These are phyloP conservation scores for Coniferiporia sulphurascens DNA, from an alignment of 1,284 basidiomycete genomes.

Conservation along the genomic window DNA sequence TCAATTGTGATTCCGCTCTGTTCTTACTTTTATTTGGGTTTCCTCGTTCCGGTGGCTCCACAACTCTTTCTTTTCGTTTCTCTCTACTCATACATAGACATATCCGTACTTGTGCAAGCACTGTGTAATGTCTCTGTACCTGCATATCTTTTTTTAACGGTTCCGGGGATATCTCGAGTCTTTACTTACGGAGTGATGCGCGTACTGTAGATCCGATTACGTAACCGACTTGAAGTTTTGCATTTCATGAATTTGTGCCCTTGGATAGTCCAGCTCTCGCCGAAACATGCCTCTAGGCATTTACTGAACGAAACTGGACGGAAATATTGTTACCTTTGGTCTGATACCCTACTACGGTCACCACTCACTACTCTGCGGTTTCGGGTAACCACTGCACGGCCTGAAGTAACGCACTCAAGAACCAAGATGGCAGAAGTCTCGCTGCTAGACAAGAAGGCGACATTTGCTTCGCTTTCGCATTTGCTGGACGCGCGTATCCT, in stretches of 20 bases:
- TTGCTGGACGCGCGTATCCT: slow-evolving; percentile 74
- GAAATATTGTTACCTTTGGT: too few relatives aligned
- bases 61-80: not conserved
- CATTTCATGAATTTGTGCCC: too few relatives aligned
- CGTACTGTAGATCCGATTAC: too few relatives aligned
- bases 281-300: too few relatives aligned
- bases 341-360: too few relatives aligned
- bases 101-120: not conserved
- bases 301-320: too few relatives aligned
- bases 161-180: too few relatives aligned
- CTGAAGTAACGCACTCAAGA: not conserved
- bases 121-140: not conserved
- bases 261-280: too few relatives aligned
- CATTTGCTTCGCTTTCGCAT: slow-evolving; percentile 66
- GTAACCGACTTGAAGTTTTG: too few relatives aligned
- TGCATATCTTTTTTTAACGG: not conserved
- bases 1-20: not conserved
- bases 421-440: slow-evolving; percentile 33
- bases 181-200: too few relatives aligned
- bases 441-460: slow-evolving; percentile 47
- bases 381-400: not conserved
- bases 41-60: not conserved
- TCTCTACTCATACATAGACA: not conserved
- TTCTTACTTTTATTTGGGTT: not conserved
- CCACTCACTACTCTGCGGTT: not conserved